Evolutionary conservation across 257 asterid species (phyloP).

Genomic region (Gentiana dahurica): DNA sequence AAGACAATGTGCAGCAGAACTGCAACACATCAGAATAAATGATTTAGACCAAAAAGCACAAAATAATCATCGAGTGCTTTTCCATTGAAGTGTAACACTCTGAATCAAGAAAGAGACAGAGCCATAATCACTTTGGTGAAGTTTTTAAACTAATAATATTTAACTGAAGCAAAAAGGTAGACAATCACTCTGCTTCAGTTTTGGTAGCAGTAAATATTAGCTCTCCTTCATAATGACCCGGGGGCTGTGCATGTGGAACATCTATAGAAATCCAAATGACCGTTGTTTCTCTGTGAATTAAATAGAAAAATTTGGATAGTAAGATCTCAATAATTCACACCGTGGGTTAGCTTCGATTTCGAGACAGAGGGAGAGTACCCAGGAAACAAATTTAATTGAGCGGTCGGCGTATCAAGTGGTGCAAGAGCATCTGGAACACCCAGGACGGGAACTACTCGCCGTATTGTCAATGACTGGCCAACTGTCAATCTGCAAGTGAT

Average conservation of each 20-base stretch:
- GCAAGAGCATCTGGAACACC: slow-evolving; percentile 98
- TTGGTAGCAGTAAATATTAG: slow-evolving; percentile 65
- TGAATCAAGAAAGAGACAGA: slow-evolving; percentile 4
- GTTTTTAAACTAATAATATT: slow-evolving; percentile 6
- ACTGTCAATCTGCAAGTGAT: slow-evolving; percentile 50
- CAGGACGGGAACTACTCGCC: slow-evolving; percentile 79
- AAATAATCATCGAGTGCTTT: slow-evolving; percentile 1
- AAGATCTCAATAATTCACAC: neutral
- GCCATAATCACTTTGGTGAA: slow-evolving; percentile 6
- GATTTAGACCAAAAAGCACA: slow-evolving; percentile 3
- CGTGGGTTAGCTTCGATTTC: neutral
- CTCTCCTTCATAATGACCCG: slow-evolving; percentile 97
- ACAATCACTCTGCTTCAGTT: slow-evolving; percentile 66
- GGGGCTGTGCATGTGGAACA: slow-evolving; percentile 74
- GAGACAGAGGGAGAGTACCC: slow-evolving; percentile 38
- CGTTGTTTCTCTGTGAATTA: slow-evolving; percentile 66
- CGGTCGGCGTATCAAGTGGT: slow-evolving; percentile 72
- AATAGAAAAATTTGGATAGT: slow-evolving; percentile 5
- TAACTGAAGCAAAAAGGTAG: slow-evolving; percentile 32
- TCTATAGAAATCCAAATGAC: slow-evolving; percentile 78
- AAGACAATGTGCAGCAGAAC: slow-evolving; percentile 44
- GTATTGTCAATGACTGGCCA: slow-evolving; percentile 73
- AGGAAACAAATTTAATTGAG: slow-evolving; percentile 59
- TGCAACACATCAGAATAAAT: slow-evolving; percentile 31
- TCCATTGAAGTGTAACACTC: slow-evolving; percentile 3